A percentile compares a stretch with the other conserved stretches of the same genome.
Conservation (phyloP, 2,329 filamentous ascomycete species). For the Fusarium aywerte region DNA sequence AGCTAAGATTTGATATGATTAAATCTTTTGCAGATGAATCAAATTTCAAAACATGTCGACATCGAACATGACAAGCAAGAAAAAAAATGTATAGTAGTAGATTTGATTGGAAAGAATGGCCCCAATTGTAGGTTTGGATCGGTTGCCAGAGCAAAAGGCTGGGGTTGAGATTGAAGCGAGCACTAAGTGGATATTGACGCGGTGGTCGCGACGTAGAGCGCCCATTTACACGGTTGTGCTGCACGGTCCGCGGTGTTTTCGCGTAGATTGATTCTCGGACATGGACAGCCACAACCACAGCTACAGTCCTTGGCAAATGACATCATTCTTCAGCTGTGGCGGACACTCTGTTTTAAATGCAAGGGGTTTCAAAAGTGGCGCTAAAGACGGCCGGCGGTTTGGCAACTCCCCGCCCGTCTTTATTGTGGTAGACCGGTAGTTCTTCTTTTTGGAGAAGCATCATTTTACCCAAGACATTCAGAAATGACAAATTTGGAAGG, state of each 20-base stretch:
- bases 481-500: conserved; percentile 34
- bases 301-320: neutral
- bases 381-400: conserved; percentile 13
- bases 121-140: conserved; percentile 23
- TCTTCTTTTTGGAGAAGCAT: conserved; percentile 3
- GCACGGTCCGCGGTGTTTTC: conserved; percentile 36
- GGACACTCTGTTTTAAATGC: conserved; percentile 2
- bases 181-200: conserved; percentile 33
- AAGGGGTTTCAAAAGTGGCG: conserved; percentile 22
- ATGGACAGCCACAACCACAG: neutral
- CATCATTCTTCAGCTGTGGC: neutral
- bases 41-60: conserved; percentile 24
- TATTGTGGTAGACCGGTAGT: conserved; percentile 3
- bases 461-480: conserved; percentile 16
- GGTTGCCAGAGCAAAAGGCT: conserved; percentile 38
- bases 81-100: neutral
- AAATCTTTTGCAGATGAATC: neutral
- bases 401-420: neutral
- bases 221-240: conserved; percentile 6
- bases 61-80: neutral
- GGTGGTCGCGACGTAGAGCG: conserved; percentile 37
- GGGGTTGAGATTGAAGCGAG: conserved; percentile 39
- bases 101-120: conserved; percentile 9
- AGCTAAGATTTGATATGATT: neutral
- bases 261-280: conserved; percentile 27